Percentiles rank a stretch among this genome's conserved stretches.
Evolutionary conservation across 129 eudicot species (phyloP).

Genomic region (Rutidosis leptorrhynchoides): DNA sequence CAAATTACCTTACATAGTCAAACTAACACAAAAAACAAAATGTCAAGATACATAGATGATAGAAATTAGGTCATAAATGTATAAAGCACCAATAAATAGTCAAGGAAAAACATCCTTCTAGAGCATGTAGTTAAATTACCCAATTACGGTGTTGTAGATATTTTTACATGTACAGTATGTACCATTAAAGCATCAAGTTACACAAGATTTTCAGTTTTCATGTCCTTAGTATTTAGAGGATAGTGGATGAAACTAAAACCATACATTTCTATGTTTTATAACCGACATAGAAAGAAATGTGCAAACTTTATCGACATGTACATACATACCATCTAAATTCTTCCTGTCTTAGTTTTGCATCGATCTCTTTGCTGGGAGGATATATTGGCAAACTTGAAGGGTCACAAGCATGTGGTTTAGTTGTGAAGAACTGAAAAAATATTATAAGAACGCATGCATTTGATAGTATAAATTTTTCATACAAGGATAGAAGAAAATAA

Average conservation of each 20-base stretch:
- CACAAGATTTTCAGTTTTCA: neutral
- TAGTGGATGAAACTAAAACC: neutral
- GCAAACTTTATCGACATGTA: neutral
- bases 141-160: too few relatives aligned
- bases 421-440: slow-evolving; percentile 58
- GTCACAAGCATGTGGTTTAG: slow-evolving; percentile 77
- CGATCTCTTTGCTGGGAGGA: slow-evolving; percentile 95
- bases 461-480: neutral
- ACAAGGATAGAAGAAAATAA: neutral
- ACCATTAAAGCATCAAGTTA: neutral
- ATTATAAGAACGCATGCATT: neutral
- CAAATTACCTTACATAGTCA: neutral
- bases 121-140: too few relatives aligned
- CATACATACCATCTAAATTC: slow-evolving; percentile 55
- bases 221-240: neutral
- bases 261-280: neutral
- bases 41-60: too few relatives aligned
- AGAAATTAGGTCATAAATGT: too few relatives aligned
- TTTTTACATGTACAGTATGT: neutral
- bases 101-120: too few relatives aligned
- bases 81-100: too few relatives aligned
- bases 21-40: neutral
- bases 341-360: slow-evolving; percentile 75
- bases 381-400: slow-evolving; percentile 78
- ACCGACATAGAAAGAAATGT: neutral